A percentile compares a stretch with the other conserved stretches of the same genome.
Conservation (phyloP, 305 asterid species). For the Fraxinus angustifolia region DNA sequence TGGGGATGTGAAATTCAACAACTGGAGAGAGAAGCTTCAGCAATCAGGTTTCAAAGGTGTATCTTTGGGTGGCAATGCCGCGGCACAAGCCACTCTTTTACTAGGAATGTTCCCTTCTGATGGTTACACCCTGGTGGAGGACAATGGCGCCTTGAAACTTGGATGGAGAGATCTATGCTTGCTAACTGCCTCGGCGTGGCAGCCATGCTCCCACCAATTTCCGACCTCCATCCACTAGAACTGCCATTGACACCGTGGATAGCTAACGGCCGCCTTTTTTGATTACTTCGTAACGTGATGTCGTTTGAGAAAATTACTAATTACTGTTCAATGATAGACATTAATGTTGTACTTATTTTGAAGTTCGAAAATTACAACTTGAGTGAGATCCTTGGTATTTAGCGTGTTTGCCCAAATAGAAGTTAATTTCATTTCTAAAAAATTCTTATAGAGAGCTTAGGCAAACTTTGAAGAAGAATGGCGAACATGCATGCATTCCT, state of each 20-base stretch:
- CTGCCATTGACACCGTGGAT: neutral
- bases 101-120: conserved; percentile 94
- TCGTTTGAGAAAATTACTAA: neutral
- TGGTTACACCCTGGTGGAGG: conserved; percentile 92
- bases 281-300: neutral
- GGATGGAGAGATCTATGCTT: conserved; percentile 99
- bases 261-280: neutral
- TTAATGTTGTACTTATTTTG: neutral
- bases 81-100: conserved; percentile 83
- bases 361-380: neutral
- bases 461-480: neutral
- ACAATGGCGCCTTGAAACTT: conserved; percentile 81
- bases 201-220: conserved; percentile 32
- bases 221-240: neutral
- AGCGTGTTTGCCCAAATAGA: neutral
- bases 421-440: neutral
- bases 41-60: conserved; percentile 85
- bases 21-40: conserved; percentile 88
- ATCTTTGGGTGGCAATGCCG: conserved; percentile 88
- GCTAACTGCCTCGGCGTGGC: conserved; percentile 98
- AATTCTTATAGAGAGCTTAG: neutral
- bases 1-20: conserved; percentile 66
- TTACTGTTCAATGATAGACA: neutral
- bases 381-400: neutral
- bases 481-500: neutral